These are phyloP conservation scores for Pichia insulana DNA, from an alignment of 805 yeast genomes.

Conservation along the genomic window DNA sequence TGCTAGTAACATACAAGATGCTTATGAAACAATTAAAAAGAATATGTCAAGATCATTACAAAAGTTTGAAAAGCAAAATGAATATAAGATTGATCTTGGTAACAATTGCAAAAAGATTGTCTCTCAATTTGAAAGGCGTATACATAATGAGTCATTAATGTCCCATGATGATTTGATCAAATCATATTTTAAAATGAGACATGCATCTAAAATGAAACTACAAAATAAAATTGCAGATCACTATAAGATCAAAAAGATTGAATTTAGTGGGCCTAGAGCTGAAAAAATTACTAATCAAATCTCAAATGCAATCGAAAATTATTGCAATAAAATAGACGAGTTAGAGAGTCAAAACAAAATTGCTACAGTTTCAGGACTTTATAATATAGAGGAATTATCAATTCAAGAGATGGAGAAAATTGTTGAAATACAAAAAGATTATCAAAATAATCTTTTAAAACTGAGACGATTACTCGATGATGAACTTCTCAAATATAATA, in stretches of 20 bases:
- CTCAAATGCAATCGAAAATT: slow-evolving; percentile 8
- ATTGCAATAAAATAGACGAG: not conserved
- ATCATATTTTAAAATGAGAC: slow-evolving; percentile 9
- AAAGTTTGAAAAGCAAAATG: slow-evolving; percentile 6
- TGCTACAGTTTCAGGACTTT: slow-evolving; percentile 6
- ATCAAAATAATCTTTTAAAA: slow-evolving; percentile 15
- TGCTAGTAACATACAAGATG: slow-evolving; percentile 17
- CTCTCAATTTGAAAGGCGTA: slow-evolving; percentile 1
- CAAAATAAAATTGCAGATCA: slow-evolving; percentile 8
- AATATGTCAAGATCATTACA: not conserved
- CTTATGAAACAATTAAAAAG: slow-evolving; percentile 13
- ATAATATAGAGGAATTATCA: slow-evolving; percentile 12
- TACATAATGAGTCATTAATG: slow-evolving; percentile 3
- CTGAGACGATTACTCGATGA: slow-evolving; percentile 14
- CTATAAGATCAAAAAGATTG: slow-evolving; percentile 11
- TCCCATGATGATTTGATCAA: slow-evolving; percentile 11
- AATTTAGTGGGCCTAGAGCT: slow-evolving; percentile 11
- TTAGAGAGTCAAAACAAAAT: slow-evolving; percentile 3
- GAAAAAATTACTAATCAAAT: slow-evolving; percentile 8
- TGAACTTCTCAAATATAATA: slow-evolving; percentile 16
- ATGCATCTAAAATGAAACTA: slow-evolving; percentile 5
- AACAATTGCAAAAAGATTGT: slow-evolving; percentile 6
- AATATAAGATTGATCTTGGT: slow-evolving; percentile 3
- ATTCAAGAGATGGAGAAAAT: slow-evolving; percentile 12
- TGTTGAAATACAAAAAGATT: slow-evolving; percentile 15